These are phyloP conservation scores for Petunia axillaris DNA, from an alignment of 257 asterid genomes.

Conservation along the genomic window DNA sequence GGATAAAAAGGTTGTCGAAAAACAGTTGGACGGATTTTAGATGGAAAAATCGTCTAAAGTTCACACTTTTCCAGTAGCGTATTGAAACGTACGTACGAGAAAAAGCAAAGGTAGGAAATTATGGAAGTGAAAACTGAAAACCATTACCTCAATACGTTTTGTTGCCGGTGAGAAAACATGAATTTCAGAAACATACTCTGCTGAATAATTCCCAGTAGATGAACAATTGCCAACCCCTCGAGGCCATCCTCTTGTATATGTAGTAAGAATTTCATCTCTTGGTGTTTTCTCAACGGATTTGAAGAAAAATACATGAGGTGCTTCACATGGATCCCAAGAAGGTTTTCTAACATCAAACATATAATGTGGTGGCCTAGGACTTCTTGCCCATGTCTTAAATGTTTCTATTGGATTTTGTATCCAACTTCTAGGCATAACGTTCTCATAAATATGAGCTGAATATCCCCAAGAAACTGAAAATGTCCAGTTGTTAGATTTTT, in stretches of 20 bases:
- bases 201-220: constrained; percentile 27
- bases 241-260: constrained; percentile 40
- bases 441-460: constrained; percentile 56
- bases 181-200: constrained; percentile 28
- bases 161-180: constrained; percentile 30
- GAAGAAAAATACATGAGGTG: constrained; percentile 59
- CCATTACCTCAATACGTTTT: constrained; percentile 31
- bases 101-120: no score
- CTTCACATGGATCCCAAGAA: constrained; percentile 49
- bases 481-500: constrained; percentile 46
- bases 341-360: constrained; percentile 50
- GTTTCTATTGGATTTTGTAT: constrained; percentile 59
- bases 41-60: no score
- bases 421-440: constrained; percentile 51
- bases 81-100: no score
- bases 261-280: constrained; percentile 32
- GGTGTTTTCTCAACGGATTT: constrained; percentile 26
- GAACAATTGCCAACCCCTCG: constrained; percentile 39
- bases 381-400: constrained; percentile 43
- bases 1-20: no score
- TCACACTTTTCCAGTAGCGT: no score
- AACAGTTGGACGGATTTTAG: no score
- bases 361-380: constrained; percentile 33
- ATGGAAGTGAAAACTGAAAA: neutral
- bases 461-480: constrained; percentile 73